phyloP scores from a whole-genome alignment of 495 filamentous ascomycete genomes.

The Penicillium crystallinum region DNA sequence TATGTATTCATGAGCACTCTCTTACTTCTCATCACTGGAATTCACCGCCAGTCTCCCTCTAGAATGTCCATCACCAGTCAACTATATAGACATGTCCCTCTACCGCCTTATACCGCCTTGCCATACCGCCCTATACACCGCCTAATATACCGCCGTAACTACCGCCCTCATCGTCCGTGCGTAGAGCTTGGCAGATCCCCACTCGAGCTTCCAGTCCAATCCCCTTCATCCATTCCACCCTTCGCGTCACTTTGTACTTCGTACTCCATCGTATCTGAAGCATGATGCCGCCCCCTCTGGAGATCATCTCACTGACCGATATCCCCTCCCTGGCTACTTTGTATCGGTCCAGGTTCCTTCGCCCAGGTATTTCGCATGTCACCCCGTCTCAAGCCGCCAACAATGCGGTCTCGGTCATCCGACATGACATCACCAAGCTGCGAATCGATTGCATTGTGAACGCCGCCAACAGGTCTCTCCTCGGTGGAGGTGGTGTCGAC shows the following conservation, averaged over 20 bases:
- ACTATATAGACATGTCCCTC: too few species aligned
- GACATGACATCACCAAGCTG: conserved; percentile 79
- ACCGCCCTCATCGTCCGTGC: not conserved
- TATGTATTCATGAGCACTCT: too few species aligned
- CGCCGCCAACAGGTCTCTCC: conserved; percentile 74
- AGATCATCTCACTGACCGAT: conserved; percentile 30
- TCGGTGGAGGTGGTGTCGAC: conserved; percentile 84
- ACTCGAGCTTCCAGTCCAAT: conserved; percentile 2
- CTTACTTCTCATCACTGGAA: too few species aligned
- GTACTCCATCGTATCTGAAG: not conserved
- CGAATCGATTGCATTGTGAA: conserved; percentile 84
- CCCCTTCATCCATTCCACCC: not conserved
- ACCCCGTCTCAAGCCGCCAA: conserved; percentile 58
- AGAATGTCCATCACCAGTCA: too few species aligned
- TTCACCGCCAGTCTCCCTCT: too few species aligned
- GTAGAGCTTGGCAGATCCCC: not conserved
- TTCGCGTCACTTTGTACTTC: not conserved
- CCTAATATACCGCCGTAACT: too few species aligned
- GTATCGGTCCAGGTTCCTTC: conserved; percentile 42
- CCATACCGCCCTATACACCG: too few species aligned
- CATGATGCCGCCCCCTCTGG: not conserved
- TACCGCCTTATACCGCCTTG: too few species aligned
- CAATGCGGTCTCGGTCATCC: conserved; percentile 62
- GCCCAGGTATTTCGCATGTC: conserved; percentile 19
- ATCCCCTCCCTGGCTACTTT: conserved; percentile 64